Base-by-base conservation (phyloP, 805 yeast genomes). In the Hanseniaspora mollemarum region DNA sequence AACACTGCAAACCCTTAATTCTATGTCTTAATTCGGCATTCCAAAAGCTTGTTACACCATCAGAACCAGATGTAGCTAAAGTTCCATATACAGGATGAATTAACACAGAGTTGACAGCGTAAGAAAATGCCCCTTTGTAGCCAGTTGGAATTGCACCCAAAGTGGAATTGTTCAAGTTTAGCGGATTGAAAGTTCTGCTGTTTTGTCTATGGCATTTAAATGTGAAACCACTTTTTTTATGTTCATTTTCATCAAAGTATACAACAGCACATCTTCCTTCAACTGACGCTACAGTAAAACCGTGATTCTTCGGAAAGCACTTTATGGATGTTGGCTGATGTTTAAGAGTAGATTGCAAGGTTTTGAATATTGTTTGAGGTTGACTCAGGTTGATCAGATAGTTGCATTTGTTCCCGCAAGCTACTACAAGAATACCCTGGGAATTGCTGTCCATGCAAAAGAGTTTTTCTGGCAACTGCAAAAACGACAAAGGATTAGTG, bases 201-300 rank as follows among this genome's bases (percentile, higher is more conserved):
- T 61, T 59, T 60, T 82, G 87, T 58, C 98, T 78, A 64, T 92
- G 98, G 67, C 98, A 92, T 64, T 86, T 85, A 75, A 92, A 92
- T 4, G 96, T 81, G 64, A 90, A 92, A 2, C 92, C 92, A 32
- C 64, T 64, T 57, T 77, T 75, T 51, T 73, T 72, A 60, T 83
- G 94, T 58, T 83, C 87, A 48, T 72, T 73, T 22, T 86, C 95
- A 59, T 85, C 94, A 50, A 90, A 78, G 63, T 88, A 92, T 63
- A 87, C 95, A 58, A 92, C 80, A 13, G 95, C 94, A 68, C 97
- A 87, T 57, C 98, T 75, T 31, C 97, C 97, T 68, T 92, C 98
- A 43, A 90, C 78, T 6, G 95, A 82, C 4, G 95, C 97, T 44
- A 92, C 68, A 0, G 95, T 96, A 66, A 75, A 92, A 9, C 97